Conservation (phyloP, 257 asterid species). For the Capsicum pubescens region DNA sequence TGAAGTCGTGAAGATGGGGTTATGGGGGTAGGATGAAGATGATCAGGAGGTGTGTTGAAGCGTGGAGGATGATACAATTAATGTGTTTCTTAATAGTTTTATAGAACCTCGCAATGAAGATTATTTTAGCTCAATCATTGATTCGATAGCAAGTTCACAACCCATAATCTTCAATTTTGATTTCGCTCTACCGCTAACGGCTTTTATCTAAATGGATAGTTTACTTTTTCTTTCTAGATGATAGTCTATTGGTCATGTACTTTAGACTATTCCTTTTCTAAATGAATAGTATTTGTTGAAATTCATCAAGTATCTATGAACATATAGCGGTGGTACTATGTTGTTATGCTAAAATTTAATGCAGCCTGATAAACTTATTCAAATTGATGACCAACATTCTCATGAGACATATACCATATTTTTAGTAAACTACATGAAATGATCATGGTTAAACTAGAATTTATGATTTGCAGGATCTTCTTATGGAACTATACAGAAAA, state of each 20-base stretch:
- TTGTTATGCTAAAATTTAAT: not conserved
- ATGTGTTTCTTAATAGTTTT: too few species aligned
- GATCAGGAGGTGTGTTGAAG: too few species aligned
- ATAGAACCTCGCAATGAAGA: too few species aligned
- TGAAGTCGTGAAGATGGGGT: too few species aligned
- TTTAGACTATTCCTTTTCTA: not conserved
- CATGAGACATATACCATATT: not conserved
- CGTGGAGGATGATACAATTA: too few species aligned
- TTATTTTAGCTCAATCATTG: too few species aligned
- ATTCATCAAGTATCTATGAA: not conserved
- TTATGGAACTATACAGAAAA: not conserved
- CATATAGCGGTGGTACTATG: not conserved
- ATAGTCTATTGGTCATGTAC: too few species aligned
- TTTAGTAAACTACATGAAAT: not conserved
- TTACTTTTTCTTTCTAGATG: too few species aligned
- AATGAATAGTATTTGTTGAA: not conserved
- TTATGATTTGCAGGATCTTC: not conserved
- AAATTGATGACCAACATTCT: not conserved
- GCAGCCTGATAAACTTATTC: not conserved
- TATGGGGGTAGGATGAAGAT: too few species aligned
- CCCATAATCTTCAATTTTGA: too few species aligned
- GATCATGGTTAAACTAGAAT: not conserved
- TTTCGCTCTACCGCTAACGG: not conserved
- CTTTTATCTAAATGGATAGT: not conserved
- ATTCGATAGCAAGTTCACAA: too few species aligned